Conservation (phyloP, 2,329 filamentous ascomycete species). For the Cercospora sp. region DNA sequence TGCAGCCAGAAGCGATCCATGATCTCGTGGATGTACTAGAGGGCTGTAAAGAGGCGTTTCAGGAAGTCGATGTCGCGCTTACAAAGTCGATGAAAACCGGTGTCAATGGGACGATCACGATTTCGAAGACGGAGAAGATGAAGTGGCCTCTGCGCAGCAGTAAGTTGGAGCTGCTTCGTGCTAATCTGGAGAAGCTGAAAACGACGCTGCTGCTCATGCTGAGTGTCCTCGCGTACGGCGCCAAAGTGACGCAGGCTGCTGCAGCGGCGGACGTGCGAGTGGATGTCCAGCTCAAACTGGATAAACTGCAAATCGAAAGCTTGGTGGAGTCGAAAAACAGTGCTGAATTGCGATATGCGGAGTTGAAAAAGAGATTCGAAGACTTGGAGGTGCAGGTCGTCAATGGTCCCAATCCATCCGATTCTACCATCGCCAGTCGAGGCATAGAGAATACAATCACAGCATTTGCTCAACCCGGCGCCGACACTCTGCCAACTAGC, state of each 20-base stretch:
- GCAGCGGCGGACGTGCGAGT: not conserved
- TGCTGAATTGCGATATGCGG: slow-evolving; percentile 18
- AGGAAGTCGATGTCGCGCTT: slow-evolving; percentile 19
- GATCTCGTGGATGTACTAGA: slow-evolving; percentile 20
- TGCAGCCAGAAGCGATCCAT: not conserved
- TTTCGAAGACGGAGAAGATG: slow-evolving; percentile 11
- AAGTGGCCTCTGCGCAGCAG: slow-evolving; percentile 20
- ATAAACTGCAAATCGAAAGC: slow-evolving; percentile 22
- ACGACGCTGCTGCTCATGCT: slow-evolving; percentile 27
- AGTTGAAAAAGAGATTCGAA: slow-evolving; percentile 14
- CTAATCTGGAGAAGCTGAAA: slow-evolving; percentile 27
- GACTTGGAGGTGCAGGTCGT: slow-evolving; percentile 1
- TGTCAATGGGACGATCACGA: not conserved
- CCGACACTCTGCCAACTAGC: not conserved
- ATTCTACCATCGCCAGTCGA: no score
- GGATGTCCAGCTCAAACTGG: slow-evolving; percentile 7
- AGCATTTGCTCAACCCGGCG: not conserved
- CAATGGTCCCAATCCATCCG: no score
- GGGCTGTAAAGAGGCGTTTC: slow-evolving; percentile 25
- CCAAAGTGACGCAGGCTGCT: slow-evolving; percentile 1
- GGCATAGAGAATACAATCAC: not conserved
- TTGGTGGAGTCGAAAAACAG: slow-evolving; percentile 23
- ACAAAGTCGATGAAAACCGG: slow-evolving; percentile 7
- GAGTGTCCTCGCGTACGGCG: slow-evolving; percentile 20
- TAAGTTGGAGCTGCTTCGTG: slow-evolving; percentile 21